phyloP scores from a whole-genome alignment of 2,329 filamentous ascomycete species.

The Aureobasidium pullulans region DNA sequence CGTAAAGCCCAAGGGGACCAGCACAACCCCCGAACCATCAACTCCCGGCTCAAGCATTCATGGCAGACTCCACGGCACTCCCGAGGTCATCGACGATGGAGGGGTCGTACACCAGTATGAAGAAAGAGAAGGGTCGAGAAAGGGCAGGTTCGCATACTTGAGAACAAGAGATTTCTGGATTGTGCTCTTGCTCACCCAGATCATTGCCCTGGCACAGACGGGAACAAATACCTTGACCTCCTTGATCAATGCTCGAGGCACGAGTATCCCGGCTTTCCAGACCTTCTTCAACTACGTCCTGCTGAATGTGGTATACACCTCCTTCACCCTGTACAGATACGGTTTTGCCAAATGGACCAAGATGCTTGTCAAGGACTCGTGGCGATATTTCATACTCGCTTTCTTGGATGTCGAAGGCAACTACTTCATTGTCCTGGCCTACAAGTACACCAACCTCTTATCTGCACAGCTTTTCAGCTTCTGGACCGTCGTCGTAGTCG shows the following conservation, averaged over 20 bases:
- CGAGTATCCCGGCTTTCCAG: conserved; percentile 89
- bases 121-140: conserved; percentile 34
- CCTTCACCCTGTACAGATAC: conserved; percentile 70
- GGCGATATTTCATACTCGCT: conserved; percentile 88
- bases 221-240: conserved; percentile 84
- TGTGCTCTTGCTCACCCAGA: conserved; percentile 67
- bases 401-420: conserved; percentile 96
- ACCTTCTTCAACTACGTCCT: conserved; percentile 91
- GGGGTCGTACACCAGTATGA: conserved; percentile 32
- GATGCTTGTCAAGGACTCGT: conserved; percentile 64
- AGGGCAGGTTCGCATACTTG: conserved; percentile 60
- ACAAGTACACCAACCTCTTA: conserved; percentile 84
- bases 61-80: conserved; percentile 27
- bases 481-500: conserved; percentile 93
- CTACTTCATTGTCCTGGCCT: conserved; percentile 94
- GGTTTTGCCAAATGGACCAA: conserved; percentile 63
- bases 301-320: conserved; percentile 73
- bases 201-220: conserved; percentile 83
- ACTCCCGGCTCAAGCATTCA: conserved; percentile 18
- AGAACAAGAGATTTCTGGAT: conserved; percentile 82
- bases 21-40: conserved; percentile 17
- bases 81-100: conserved; percentile 27
- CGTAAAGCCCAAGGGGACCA: conserved; percentile 26
- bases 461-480: conserved; percentile 96
- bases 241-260: conserved; percentile 60